A percentile compares a stretch with the other conserved stretches of the same genome.
phyloP scores from a whole-genome alignment of 371 early-diverging fungal species.

The Mortierella sp. region DNA sequence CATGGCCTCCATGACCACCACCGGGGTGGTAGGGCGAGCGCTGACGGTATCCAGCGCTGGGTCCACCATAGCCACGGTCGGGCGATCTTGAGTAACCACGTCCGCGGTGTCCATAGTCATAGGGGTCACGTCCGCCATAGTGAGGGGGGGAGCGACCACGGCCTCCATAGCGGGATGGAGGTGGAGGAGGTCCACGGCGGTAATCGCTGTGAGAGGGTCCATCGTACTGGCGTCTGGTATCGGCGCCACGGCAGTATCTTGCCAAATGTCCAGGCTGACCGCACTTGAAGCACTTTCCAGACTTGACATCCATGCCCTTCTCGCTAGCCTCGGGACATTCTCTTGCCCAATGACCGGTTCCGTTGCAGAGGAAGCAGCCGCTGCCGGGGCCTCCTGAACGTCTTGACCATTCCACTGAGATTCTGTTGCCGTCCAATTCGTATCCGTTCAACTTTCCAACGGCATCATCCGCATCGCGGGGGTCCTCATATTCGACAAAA shows the following conservation, averaged over 20 bases:
- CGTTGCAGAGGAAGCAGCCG: constrained; percentile 67
- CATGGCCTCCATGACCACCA: constrained; percentile 6
- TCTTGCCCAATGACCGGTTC: constrained; percentile 67
- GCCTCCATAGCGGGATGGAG: constrained; percentile 57
- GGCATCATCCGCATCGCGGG: constrained; percentile 65
- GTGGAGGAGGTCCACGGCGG: constrained; percentile 57
- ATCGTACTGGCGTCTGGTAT: constrained; percentile 25
- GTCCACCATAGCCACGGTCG: constrained; percentile 54
- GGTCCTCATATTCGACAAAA: constrained; percentile 71
- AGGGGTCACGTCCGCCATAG: constrained; percentile 52
- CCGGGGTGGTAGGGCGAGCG: constrained; percentile 55
- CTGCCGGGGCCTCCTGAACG: constrained; percentile 63
- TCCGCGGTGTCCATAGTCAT: constrained; percentile 53
- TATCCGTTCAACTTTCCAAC: constrained; percentile 62
- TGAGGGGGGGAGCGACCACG: constrained; percentile 57
- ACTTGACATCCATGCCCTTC: constrained; percentile 66
- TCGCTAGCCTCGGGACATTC: constrained; percentile 69
- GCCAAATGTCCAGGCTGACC: constrained; percentile 67
- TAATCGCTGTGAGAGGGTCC: constrained; percentile 51
- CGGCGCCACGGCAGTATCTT: constrained; percentile 58
- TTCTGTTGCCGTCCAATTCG: constrained; percentile 58
- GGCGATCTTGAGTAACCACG: constrained; percentile 63
- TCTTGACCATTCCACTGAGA: constrained; percentile 64
- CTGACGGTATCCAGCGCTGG: constrained; percentile 32
- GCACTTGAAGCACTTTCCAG: constrained; percentile 67